These are phyloP conservation scores for Epithele typhae DNA, from an alignment of 768 basidiomycete species.

Conservation along the genomic window DNA sequence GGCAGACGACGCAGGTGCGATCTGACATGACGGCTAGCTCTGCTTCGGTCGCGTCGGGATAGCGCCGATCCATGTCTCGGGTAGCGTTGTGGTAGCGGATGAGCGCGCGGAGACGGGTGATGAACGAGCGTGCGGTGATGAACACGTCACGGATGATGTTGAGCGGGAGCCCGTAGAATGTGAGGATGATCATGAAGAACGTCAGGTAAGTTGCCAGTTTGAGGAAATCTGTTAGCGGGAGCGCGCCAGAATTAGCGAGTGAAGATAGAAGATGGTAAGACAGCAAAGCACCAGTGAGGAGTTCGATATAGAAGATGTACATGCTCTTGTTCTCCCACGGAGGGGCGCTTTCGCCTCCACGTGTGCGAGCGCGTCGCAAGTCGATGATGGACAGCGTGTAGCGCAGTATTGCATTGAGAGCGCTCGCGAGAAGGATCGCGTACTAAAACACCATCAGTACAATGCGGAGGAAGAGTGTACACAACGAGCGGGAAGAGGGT, in stretches of 20 bases:
- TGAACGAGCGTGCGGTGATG: conserved; percentile 89
- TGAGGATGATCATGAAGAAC: conserved; percentile 93
- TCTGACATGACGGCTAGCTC: conserved; percentile 82
- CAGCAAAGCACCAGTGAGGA: conserved; percentile 68
- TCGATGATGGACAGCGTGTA: conserved; percentile 82
- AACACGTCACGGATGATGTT: conserved; percentile 98
- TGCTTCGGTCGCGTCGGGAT: conserved; percentile 86
- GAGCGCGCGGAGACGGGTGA: conserved; percentile 81
- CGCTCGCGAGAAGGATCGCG: conserved; percentile 80
- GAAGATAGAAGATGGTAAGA: not conserved
- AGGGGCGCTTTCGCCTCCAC: conserved; percentile 82
- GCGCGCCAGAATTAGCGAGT: not conserved
- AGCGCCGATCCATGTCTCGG: conserved; percentile 92
- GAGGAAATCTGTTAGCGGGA: conserved; percentile 68
- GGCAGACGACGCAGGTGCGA: conserved; percentile 94
- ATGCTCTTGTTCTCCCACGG: conserved; percentile 99
- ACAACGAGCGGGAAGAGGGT: too few species aligned
- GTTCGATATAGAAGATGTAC: conserved; percentile 92
- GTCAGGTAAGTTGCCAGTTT: conserved; percentile 89
- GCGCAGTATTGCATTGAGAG: conserved; percentile 73
- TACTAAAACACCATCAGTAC: conserved; percentile 48
- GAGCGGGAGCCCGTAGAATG: conserved; percentile 90
- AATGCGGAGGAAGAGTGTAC: too few species aligned
- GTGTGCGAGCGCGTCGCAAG: conserved; percentile 66
- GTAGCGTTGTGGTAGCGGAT: conserved; percentile 93